These are phyloP conservation scores for Pleurotus tuoliensis DNA, from an alignment of 768 basidiomycete species.

Conservation along the genomic window DNA sequence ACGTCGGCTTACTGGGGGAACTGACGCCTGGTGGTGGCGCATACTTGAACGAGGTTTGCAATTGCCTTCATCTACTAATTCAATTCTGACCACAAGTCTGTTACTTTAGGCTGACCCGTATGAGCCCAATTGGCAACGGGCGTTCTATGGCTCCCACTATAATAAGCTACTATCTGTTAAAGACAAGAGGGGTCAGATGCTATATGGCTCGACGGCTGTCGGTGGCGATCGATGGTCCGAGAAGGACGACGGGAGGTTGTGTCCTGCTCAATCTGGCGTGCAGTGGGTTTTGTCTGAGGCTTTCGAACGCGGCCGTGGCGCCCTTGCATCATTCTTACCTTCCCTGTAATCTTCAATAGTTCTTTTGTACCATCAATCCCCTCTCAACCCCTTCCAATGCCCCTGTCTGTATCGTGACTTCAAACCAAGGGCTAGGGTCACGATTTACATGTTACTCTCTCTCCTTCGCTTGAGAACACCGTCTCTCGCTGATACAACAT, in stretches of 20 bases:
- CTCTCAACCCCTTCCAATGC: not conserved
- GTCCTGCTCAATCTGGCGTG: not conserved
- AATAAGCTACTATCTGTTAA: constrained; percentile 1
- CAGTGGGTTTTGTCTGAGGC: not conserved
- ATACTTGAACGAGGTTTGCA: constrained; percentile 7
- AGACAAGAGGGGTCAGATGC: constrained; percentile 5
- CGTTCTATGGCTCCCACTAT: constrained; percentile 10
- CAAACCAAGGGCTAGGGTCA: not conserved
- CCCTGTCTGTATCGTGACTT: not conserved
- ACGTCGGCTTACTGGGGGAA: not conserved
- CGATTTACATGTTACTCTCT: not conserved
- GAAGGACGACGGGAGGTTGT: not conserved
- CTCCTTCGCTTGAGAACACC: not conserved
- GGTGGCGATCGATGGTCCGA: constrained; percentile 11
- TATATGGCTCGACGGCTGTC: constrained; percentile 5
- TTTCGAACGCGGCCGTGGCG: not conserved
- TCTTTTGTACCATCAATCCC: not conserved
- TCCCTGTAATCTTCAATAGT: not conserved
- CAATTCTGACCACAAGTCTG: not conserved
- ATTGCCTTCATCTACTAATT: not conserved
- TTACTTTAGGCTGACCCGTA: not conserved
- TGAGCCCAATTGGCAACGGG: constrained; percentile 7
- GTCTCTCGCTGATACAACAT: not conserved
- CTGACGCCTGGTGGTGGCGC: constrained; percentile 1
- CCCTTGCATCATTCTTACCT: not conserved